Evolutionary conservation across 1,139 yeast species (phyloP), one percentile per base, ranked within the genome.

Genomic region (Sugiyamaella japonica): DNA sequence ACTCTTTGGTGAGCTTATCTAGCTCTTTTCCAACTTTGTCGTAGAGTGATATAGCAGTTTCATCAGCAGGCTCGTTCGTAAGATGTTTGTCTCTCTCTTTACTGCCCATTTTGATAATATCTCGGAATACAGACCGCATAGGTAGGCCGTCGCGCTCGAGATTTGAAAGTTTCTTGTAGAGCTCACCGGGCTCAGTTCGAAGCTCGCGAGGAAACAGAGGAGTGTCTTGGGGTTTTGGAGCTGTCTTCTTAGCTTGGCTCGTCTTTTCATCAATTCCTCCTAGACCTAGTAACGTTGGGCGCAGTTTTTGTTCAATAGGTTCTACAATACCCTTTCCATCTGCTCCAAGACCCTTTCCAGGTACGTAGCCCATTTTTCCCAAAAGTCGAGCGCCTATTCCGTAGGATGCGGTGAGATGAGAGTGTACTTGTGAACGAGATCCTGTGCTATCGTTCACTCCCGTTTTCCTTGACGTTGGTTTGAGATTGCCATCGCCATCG

Each of bases 361-460:
- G 80, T 13, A 78, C 77, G 68, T 89, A 91, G 0, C 99, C 99
- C 98, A 93, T 91, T 62, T 83, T 80, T 65, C 83, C 77, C 75
- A 93, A 70, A 51, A 93, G 73, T 52, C 79, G 73, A 1, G 97
- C 97, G 36, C 98, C 99, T 45, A 89, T 81, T 8, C 99, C 98
- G 65, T 90, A 91, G 23, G 52, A 41, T 6, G 47, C 23, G 4
- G 16, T 17, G 12, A 31, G 29, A 31, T 48, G 38, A 34, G 13
- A 20, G 38, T 13, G 38, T 5, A 13, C 8, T 7, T 7, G 16
- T 34, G 38, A 34, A n/a, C 8, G 15, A n/a, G 38, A 16, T 8
- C 13, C 13, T n/a, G 2, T 31, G 36, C 36, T 31, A n/a, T 31
- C 4, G 7, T 23, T 37, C 7, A 16, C 13, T 34, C 16, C 16